phyloP scores from a whole-genome alignment of 805 yeast species.

The Ogataea naganishii region DNA sequence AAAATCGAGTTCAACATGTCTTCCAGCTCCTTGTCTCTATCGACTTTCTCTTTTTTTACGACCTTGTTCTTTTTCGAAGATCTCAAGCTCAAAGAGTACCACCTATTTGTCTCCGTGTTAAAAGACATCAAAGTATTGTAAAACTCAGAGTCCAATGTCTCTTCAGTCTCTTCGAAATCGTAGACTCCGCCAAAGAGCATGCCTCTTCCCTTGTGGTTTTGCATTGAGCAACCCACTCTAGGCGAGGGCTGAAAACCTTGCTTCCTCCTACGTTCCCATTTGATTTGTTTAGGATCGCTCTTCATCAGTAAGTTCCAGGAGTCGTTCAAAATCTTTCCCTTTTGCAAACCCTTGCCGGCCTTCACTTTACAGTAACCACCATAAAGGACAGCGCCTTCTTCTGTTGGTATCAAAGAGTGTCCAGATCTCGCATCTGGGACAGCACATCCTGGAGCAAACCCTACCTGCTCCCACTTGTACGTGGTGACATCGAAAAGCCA shows the following conservation, averaged over 20 bases:
- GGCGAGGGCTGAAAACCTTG: slow-evolving; percentile 89
- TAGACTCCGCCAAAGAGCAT: slow-evolving; percentile 92
- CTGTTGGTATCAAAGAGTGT: slow-evolving; percentile 72
- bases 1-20: slow-evolving; percentile 67
- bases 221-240: slow-evolving; percentile 91
- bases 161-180: slow-evolving; percentile 93
- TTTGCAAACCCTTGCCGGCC: slow-evolving; percentile 79
- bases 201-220: slow-evolving; percentile 84
- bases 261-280: slow-evolving; percentile 87
- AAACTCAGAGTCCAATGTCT: slow-evolving; percentile 75
- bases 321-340: slow-evolving; percentile 84
- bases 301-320: slow-evolving; percentile 86
- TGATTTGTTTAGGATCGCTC: slow-evolving; percentile 60
- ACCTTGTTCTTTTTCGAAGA: slow-evolving; percentile 46
- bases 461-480: slow-evolving; percentile 87
- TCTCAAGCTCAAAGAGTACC: slow-evolving; percentile 69
- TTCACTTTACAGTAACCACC: slow-evolving; percentile 95
- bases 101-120: slow-evolving; percentile 78
- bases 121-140: slow-evolving; percentile 75
- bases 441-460: slow-evolving; percentile 72
- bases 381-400: slow-evolving; percentile 77
- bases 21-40: slow-evolving; percentile 74
- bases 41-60: slow-evolving; percentile 33
- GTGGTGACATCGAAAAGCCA: slow-evolving; percentile 91
- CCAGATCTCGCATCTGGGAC: slow-evolving; percentile 92